Conservation (phyloP, 2,329 filamentous ascomycete genomes). For the Domatiomyces globalis region DNA sequence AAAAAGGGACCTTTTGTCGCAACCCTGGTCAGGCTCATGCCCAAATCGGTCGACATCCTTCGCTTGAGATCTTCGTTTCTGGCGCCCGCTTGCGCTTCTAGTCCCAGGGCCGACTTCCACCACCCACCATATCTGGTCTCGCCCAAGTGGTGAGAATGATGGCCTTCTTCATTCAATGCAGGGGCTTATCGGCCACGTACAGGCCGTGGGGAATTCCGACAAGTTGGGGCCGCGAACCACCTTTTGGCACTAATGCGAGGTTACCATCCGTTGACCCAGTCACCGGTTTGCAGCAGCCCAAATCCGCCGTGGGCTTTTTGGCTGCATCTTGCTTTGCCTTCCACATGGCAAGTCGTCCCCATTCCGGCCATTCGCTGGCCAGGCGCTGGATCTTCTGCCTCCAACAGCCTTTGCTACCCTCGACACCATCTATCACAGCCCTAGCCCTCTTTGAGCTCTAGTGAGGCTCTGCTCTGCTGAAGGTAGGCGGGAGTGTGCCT, state of each 20-base stretch:
- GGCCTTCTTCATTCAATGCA: too few relatives aligned
- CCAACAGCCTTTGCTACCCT: too few relatives aligned
- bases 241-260: too few relatives aligned
- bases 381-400: too few relatives aligned
- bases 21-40: background rate
- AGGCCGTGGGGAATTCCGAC: too few relatives aligned
- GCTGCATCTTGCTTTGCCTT: background rate
- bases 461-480: background rate
- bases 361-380: background rate
- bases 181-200: too few relatives aligned
- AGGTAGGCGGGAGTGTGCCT: background rate
- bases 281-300: background rate
- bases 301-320: background rate
- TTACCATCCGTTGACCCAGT: too few relatives aligned
- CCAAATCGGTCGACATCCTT: background rate
- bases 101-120: background rate
- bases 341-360: background rate
- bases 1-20: background rate
- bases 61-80: background rate
- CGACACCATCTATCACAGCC: too few relatives aligned
- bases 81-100: background rate
- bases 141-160: too few relatives aligned
- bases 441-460: background rate
- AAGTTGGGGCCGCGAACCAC: too few relatives aligned
- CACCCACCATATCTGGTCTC: background rate